These are phyloP conservation scores for Pelargonium australe DNA, from an alignment of 441 rosid species.

Conservation along the genomic window DNA sequence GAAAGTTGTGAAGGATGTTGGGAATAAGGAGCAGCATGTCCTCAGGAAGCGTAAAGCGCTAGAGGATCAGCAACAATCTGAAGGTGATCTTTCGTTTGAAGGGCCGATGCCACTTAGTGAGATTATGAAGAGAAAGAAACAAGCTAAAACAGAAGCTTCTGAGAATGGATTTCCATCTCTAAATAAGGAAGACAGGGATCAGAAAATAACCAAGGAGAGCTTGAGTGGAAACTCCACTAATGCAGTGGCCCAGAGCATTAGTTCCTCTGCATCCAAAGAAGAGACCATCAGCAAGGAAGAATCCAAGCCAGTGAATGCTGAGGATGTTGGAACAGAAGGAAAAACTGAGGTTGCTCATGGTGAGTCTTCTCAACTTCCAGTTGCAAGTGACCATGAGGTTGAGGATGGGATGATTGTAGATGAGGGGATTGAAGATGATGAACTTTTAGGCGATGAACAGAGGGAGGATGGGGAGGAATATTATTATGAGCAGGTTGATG, in stretches of 20 bases:
- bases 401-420: constrained; percentile 37
- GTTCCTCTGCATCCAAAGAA: constrained; percentile 23
- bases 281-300: constrained; percentile 28
- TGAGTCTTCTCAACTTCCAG: constrained; percentile 29
- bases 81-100: constrained; percentile 49
- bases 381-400: constrained; percentile 29
- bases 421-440: constrained; percentile 50
- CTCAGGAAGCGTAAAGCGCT: constrained; percentile 49
- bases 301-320: constrained; percentile 22
- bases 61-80: constrained; percentile 42
- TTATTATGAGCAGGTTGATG: constrained; percentile 55
- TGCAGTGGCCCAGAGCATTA: constrained; percentile 1
- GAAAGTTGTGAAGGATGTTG: constrained; percentile 36
- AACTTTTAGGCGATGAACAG: constrained; percentile 44
- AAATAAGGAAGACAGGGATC: constrained; percentile 21
- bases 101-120: constrained; percentile 84
- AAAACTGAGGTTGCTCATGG: constrained; percentile 23
- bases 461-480: constrained; percentile 40
- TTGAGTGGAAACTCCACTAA: constrained; percentile 14
- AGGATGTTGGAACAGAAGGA: constrained; percentile 23
- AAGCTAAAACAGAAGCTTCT: constrained; percentile 37
- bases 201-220: constrained; percentile 15
- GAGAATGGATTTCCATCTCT: constrained; percentile 26
- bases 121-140: constrained; percentile 79
- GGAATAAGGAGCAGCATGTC: constrained; percentile 28